Conservation (phyloP, 2,329 filamentous ascomycete species). For the Colletotrichum tanaceti region DNA sequence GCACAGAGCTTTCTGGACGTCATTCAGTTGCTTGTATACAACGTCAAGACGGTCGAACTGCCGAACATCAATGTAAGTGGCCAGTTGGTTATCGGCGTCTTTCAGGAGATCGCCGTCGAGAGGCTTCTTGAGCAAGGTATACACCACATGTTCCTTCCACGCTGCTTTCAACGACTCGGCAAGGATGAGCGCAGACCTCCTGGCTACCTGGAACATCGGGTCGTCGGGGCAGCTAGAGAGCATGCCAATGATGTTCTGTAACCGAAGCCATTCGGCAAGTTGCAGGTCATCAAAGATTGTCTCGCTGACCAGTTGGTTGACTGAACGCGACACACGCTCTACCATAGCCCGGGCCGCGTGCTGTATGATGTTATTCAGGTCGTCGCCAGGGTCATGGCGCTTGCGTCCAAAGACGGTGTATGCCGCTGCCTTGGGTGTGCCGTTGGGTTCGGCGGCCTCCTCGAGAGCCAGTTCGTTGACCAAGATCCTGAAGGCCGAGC, state of each 20-base stretch:
- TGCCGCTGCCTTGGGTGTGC: constrained; percentile 27
- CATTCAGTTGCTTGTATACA: constrained; percentile 46
- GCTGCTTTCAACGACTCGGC: constrained; percentile 30
- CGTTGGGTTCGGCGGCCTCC: constrained; percentile 45
- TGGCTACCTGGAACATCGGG: constrained; percentile 26
- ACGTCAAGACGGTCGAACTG: constrained; percentile 44
- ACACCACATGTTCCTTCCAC: constrained; percentile 18
- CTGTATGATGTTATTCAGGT: constrained; percentile 66
- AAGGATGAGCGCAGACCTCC: constrained; percentile 41
- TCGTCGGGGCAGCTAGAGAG: constrained; percentile 40
- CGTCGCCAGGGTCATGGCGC: constrained; percentile 62
- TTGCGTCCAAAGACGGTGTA: constrained; percentile 59
- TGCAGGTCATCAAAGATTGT: constrained; percentile 48
- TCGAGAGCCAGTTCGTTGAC: constrained; percentile 71
- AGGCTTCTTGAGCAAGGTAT: constrained; percentile 13
- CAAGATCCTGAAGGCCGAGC: constrained; percentile 67
- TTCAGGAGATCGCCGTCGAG: neutral
- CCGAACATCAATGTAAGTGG: constrained; percentile 50
- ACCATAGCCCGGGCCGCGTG: constrained; percentile 67
- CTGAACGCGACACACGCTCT: constrained; percentile 54
- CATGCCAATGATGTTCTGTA: constrained; percentile 45
- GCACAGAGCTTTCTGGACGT: constrained; percentile 51
- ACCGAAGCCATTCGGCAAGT: constrained; percentile 51
- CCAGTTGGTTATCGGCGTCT: constrained; percentile 50
- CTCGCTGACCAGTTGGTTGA: constrained; percentile 50